Base-by-base conservation (phyloP, 345 rosid genomes). In the Bretschneidera sinensis region DNA sequence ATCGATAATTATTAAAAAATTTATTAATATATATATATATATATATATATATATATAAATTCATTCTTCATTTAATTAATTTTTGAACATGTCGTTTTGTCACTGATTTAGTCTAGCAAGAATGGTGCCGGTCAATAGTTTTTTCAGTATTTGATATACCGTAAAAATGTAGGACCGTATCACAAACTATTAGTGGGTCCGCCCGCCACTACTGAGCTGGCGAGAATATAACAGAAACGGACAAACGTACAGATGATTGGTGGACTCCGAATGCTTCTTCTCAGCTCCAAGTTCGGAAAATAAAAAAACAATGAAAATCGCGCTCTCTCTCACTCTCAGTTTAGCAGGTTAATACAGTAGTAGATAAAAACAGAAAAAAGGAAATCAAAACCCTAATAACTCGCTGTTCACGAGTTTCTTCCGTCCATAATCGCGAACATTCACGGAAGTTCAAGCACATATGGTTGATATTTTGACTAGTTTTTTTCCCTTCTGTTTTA, bases 291-390 rank as follows among this genome's bases (percentile, higher is more conserved):
- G 21, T 33, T 22, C 33, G 28, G 48, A 20, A 21, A 1, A 5
- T 23, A 11, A 51, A 21, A 48, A 48, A 11, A 48, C 13, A 51
- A 51, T 11, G n/a, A 52, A 22, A 48, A 49, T 16, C 49, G 48
- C 21, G 64, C 55, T 55, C 65, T 62, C 57, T 57, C 23, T 62
- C 53, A 22, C n/a, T 31, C 11, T 48, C 49, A n/a, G n/a, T n/a
- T n/a, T n/a, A n/a, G 0, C 17, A 1, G 20, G 17, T 21, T 3
- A 47, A n/a, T n/a, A 1, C 48, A 21, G 4, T 16, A 16, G 11
- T 3, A 7, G 9, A 22, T 47, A 47, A 48, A n/a, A 10, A 16
- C 19, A 34, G 31, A 34, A 51, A 61, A 23, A 35, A 6, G 13
- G 53, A 34, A 34, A 35, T 39, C 50, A 52, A 53, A 62, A 62